Base-by-base conservation (phyloP, 495 filamentous ascomycete species). In the Pseudevernia furfuracea region DNA sequence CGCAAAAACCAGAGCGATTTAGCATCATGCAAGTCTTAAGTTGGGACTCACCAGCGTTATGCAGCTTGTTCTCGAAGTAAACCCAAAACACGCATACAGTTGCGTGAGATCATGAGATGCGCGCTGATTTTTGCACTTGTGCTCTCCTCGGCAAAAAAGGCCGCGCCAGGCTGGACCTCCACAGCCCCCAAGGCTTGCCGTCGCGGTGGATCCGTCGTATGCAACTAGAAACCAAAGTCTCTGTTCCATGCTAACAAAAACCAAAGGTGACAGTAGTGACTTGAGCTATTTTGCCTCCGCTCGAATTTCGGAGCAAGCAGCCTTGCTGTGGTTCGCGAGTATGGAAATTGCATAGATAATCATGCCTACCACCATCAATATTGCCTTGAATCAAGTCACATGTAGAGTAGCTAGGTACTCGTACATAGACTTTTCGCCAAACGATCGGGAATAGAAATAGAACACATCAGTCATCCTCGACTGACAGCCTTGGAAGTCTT, bases 61-160 rank as follows among this genome's bases (percentile, higher is more conserved):
- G 61, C 63, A 60, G 67, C 67, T 61, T 67, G 56, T 58, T 59
- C 12, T 41, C 46, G 32, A 12, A 48, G 28, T 61, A 53, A 46
- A 59, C 61, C 56, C 66, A 59, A 58, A 55, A 56, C 44, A 59
- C 30, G 30, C n/a, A 55, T 53, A 53, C 52, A 53, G 34, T 58
- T 62, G 65, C 60, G 53, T 66, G 55, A 66, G 59, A 66, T 66
- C 60, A 43, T 66, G 55, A 66, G 59, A 66, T 66, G 65, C 65
- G 59, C 59, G 56, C 41, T 58, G 60, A 59, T 44, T 52, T 25
- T 59, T 30, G 43, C 52, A 64, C 56, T 59, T 64, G n/a, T 58
- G 36, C 55, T 57, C 56, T 43, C 32, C 56, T 64, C 62, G 62
- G 62, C 56, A 64, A 59, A 53, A 53, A 52, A 39, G 62, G 62